Evolutionary conservation across 2,329 filamentous ascomycete genomes (phyloP).

Genomic region (Beauveria scarabaeidicola): DNA sequence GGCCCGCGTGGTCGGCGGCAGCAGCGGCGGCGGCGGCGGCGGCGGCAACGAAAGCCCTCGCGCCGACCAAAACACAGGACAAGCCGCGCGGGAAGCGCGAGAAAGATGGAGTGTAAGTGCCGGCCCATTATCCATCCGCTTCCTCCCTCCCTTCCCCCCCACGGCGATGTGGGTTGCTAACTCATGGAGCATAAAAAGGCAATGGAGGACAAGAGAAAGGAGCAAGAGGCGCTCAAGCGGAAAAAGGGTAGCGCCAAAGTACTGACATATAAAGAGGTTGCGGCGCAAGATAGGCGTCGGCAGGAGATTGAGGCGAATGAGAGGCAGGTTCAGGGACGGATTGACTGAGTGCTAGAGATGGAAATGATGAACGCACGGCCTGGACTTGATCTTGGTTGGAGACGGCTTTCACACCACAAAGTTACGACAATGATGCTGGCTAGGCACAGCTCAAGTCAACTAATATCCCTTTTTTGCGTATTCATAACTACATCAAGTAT

Average conservation of each 20-base stretch:
- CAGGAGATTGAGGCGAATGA: background rate
- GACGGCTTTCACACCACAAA: no score
- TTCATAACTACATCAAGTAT: no score
- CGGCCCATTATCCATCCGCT: background rate
- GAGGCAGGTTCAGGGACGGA: background rate
- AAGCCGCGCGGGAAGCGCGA: background rate
- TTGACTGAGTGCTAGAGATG: background rate
- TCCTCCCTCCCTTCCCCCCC: no score
- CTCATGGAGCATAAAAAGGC: background rate
- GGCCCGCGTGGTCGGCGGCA: constrained; percentile 56
- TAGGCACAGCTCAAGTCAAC: background rate
- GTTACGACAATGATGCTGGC: background rate
- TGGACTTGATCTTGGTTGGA: background rate
- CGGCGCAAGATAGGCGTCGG: background rate
- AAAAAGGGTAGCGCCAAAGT: background rate
- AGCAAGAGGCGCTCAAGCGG: background rate
- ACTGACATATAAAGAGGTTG: background rate
- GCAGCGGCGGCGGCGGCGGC: constrained; percentile 6
- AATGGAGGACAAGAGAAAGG: background rate
- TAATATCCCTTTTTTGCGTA: no score
- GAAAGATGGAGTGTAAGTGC: background rate
- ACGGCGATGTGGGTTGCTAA: background rate
- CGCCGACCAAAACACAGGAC: background rate
- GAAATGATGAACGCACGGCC: background rate
- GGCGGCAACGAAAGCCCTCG: background rate